Evolutionary conservation across 768 basidiomycete species (phyloP).

Genomic region (Mycena maculata): DNA sequence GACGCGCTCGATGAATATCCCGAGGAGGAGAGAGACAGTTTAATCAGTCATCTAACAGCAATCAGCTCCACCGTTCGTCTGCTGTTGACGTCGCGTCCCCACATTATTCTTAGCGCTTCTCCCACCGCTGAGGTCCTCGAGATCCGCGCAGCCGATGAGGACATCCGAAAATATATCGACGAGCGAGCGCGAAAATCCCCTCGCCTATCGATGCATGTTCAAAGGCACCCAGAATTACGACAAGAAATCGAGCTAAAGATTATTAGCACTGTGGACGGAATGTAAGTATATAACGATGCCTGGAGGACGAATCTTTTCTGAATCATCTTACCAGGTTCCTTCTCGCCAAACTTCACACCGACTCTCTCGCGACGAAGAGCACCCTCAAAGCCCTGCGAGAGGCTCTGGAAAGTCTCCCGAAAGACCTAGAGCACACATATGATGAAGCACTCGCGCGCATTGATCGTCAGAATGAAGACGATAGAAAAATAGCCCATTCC

Average conservation of each 20-base stretch:
- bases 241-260: not conserved
- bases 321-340: constrained; percentile 9
- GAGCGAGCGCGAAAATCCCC: not conserved
- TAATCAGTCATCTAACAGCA: too few species aligned
- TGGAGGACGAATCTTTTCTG: not conserved
- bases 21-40: too few species aligned
- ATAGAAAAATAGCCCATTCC: not conserved
- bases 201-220: constrained; percentile 7
- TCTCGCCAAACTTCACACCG: constrained; percentile 16
- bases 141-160: constrained; percentile 2
- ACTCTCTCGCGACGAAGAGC: not conserved
- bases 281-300: not conserved
- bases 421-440: not conserved
- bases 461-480: constrained; percentile 2
- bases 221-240: not conserved
- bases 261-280: constrained; percentile 1
- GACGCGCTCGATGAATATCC: too few species aligned
- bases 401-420: not conserved
- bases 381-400: constrained; percentile 2
- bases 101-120: not conserved
- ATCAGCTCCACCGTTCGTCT: too few species aligned
- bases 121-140: not conserved
- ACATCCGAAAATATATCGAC: not conserved
- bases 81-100: constrained; percentile 17
- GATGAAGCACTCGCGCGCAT: constrained; percentile 10